These are phyloP conservation scores for Strigomonas culicis DNA, from an alignment of 208 protist genomes.

Conservation along the genomic window DNA sequence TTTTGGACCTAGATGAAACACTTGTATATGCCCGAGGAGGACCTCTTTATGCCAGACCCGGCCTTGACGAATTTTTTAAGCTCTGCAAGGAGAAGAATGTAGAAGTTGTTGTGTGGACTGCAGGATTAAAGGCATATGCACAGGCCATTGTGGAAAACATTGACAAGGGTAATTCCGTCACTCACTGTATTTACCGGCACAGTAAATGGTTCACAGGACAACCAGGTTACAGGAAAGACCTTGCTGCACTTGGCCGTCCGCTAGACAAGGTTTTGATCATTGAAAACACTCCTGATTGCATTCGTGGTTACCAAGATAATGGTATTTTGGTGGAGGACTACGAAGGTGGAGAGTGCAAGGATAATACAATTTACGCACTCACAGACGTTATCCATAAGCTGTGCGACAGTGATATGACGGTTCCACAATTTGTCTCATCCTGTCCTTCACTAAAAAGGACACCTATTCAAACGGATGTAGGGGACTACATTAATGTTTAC, in stretches of 20 bases:
- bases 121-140: conserved; percentile 87
- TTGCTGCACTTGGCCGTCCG: conserved; percentile 78
- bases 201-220: conserved; percentile 93
- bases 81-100: conserved; percentile 81
- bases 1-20: conserved; percentile 89
- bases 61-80: conserved; percentile 86
- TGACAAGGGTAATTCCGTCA: conserved; percentile 77
- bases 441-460: conserved; percentile 64
- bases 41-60: conserved; percentile 84
- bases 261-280: conserved; percentile 89
- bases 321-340: conserved; percentile 92
- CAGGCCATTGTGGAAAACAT: conserved; percentile 92
- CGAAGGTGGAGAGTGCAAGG: conserved; percentile 79
- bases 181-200: conserved; percentile 92
- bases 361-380: conserved; percentile 87
- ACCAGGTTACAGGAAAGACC: conserved; percentile 90
- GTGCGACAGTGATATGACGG: conserved; percentile 77
- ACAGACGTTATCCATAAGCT: conserved; percentile 73
- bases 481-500: conserved; percentile 90
- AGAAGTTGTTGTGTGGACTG: conserved; percentile 92
- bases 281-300: conserved; percentile 93
- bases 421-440: conserved; percentile 84
- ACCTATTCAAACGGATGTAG: conserved; percentile 87
- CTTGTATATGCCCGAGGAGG: conserved; percentile 86
- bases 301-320: conserved; percentile 89